Conservation (phyloP, 2,329 filamentous ascomycete species). For the Ophiostoma sp. region DNA sequence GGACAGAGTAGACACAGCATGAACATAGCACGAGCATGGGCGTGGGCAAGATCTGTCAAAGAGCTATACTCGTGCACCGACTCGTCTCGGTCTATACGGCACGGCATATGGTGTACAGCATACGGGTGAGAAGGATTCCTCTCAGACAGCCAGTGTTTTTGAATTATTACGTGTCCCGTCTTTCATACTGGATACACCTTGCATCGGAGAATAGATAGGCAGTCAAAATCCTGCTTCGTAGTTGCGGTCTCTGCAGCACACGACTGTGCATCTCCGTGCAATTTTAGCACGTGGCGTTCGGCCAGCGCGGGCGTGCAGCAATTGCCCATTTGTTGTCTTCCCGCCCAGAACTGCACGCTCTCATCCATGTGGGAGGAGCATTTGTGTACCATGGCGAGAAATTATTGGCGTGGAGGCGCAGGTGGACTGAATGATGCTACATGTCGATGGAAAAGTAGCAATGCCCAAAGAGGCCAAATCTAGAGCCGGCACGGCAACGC, state of each 20-base stretch:
- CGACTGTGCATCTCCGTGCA: not conserved
- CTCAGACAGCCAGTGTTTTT: not conserved
- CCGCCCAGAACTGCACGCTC: not conserved
- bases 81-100: not conserved
- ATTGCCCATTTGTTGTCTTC: not conserved
- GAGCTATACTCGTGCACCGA: not conserved
- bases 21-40: not conserved
- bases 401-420: not conserved
- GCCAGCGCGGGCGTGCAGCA: not conserved
- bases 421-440: not conserved
- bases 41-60: not conserved
- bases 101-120: not conserved
- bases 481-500: not conserved
- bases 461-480: not conserved
- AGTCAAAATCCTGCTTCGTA: not conserved
- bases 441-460: not conserved
- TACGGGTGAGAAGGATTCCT: not conserved
- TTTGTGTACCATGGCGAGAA: not conserved
- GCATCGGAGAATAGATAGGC: not conserved
- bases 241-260: not conserved
- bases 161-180: not conserved
- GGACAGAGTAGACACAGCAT: not conserved
- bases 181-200: not conserved
- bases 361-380: not conserved
- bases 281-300: conserved; percentile 3